These are phyloP conservation scores for Salvia splendens DNA, from an alignment of 257 asterid species.

Conservation along the genomic window DNA sequence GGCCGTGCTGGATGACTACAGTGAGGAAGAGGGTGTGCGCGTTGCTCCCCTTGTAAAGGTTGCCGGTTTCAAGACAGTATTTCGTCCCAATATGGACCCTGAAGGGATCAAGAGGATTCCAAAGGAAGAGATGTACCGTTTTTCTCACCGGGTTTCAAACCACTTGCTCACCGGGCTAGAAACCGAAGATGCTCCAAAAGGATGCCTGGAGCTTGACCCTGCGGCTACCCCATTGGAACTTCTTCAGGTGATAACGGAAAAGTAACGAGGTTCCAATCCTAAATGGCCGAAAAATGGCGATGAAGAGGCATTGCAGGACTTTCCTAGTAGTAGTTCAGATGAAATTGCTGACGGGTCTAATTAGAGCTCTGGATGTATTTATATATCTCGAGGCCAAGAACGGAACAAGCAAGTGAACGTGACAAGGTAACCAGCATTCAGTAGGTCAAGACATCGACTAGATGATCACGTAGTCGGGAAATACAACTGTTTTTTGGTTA, in stretches of 20 bases:
- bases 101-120: constrained; percentile 47
- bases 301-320: constrained; percentile 27
- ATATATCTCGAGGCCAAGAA: constrained; percentile 26
- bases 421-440: constrained; percentile 1
- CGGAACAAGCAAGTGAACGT: constrained; percentile 17
- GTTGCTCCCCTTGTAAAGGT: constrained; percentile 73
- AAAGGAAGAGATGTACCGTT: constrained; percentile 70
- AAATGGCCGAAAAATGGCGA: constrained; percentile 23
- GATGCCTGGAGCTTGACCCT: constrained; percentile 80
- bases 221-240: constrained; percentile 81
- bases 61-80: constrained; percentile 64
- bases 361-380: constrained; percentile 29
- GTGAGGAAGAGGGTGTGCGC: constrained; percentile 51
- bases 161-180: constrained; percentile 60
- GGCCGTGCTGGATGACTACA: constrained; percentile 56
- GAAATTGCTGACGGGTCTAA: constrained; percentile 26
- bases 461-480: too few relatives aligned
- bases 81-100: constrained; percentile 51
- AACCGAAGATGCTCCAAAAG: constrained; percentile 57
- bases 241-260: constrained; percentile 49
- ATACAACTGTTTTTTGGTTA: background rate
- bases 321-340: constrained; percentile 32
- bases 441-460: background rate
- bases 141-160: constrained; percentile 71
- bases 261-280: constrained; percentile 21